Base-by-base conservation (phyloP, 768 basidiomycete species). In the Dictyophora rubrovolvata region DNA sequence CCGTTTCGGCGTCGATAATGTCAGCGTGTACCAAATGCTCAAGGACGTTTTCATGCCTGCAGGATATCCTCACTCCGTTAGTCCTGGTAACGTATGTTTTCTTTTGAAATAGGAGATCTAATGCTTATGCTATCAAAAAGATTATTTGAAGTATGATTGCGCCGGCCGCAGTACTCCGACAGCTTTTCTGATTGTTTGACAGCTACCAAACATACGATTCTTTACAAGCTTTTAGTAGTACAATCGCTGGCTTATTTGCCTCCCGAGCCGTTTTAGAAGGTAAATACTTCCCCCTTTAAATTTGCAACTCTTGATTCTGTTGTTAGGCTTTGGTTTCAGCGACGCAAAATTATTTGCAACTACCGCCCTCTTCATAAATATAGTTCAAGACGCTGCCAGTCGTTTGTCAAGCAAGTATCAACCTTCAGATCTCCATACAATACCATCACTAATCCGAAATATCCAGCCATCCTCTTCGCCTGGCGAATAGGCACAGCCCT, bases 241-340 rank as follows among this genome's bases (percentile, higher is more conserved):
- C 85, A 0, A 69, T 87, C 1, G 79, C 84, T 0, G 75, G 81
- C 0, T 70, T 87, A 23, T 65, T 87, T 18, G 81, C 86, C 0
- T 85, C 85, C 7, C 74, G 85, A 62, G 85, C 85, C 16, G 77
- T 83, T 2, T 71, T 88, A 6, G 82, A 87, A 76, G 85, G 85
- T 83, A 52, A 34, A 48, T 59, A 9, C 18, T 10, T 56, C 8
- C 35, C n/a, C n/a, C 8, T 50, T 33, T 10, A 9, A 33, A 46
- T n/a, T 16, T n/a, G 34, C 17, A 12, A 20, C 48, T 1, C 36
- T 37, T 33, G 28, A 54, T 21, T 34, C n/a, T n/a, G n/a, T 33
- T 18, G 28, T 54, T 21, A 54, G 18, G 11, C 36, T 17, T 50
- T 34, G 53, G 16, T 47, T 28, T 28, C 28, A 28, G 42, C 42